Conservation (phyloP, 345 rosid genomes). For the Clarkia xantiana region DNA sequence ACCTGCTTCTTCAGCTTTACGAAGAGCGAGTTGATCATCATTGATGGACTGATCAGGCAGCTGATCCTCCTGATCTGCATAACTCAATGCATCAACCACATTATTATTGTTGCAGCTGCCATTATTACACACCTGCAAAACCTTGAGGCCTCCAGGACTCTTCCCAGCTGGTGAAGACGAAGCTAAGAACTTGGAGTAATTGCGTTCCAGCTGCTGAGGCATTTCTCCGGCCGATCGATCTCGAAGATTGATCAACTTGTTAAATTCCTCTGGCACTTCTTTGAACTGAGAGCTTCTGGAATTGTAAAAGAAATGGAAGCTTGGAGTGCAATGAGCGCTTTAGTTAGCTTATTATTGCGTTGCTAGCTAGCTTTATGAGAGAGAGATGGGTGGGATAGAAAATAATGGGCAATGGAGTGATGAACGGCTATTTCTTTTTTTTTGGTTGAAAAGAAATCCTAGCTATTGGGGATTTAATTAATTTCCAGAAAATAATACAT, state of each 20-base stretch:
- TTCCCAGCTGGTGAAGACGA: slow-evolving; percentile 39
- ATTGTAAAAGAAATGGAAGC: background rate
- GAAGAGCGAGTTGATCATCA: slow-evolving; percentile 65
- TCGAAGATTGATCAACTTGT: background rate
- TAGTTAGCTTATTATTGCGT: too few relatives aligned
- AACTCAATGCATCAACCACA: too few relatives aligned
- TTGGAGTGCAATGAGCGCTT: too few relatives aligned
- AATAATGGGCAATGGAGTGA: too few relatives aligned
- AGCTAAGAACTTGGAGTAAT: slow-evolving; percentile 7
- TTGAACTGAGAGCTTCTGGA: background rate
- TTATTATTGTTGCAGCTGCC: slow-evolving; percentile 15
- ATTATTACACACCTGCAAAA: slow-evolving; percentile 18
- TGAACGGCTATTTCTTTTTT: too few relatives aligned
- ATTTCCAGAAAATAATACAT: too few relatives aligned
- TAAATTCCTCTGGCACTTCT: background rate
- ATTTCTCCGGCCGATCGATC: too few relatives aligned
- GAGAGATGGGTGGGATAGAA: too few relatives aligned
- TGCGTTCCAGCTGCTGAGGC: slow-evolving; percentile 66
- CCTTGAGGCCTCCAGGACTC: slow-evolving; percentile 43
- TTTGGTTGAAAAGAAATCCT: too few relatives aligned
- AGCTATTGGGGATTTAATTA: too few relatives aligned
- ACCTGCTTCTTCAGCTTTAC: slow-evolving; percentile 99
- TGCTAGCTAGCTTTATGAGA: too few relatives aligned
- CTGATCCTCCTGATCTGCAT: too few relatives aligned
- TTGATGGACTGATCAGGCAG: slow-evolving; percentile 34